phyloP scores from a whole-genome alignment of 768 basidiomycete species.

The Boletus sp. region DNA sequence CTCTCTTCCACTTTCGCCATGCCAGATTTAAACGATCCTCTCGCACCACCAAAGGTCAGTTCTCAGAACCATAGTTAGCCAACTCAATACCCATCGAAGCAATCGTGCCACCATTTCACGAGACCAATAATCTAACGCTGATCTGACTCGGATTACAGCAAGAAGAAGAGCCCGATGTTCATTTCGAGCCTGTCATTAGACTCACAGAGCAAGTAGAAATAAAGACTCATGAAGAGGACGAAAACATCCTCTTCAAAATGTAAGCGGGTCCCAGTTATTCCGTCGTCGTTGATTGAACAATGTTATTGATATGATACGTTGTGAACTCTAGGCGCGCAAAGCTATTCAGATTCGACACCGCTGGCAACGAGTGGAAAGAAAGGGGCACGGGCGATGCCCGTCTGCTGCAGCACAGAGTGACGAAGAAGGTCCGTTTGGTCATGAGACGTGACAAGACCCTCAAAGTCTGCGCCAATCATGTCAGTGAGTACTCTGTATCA shows the following conservation, averaged over 20 bases:
- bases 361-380: slow-evolving; percentile 93
- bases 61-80: background rate
- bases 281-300: slow-evolving; percentile 1
- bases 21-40: slow-evolving; percentile 60
- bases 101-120: slow-evolving; percentile 30
- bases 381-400: slow-evolving; percentile 95
- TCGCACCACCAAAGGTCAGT: slow-evolving; percentile 73
- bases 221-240: slow-evolving; percentile 95
- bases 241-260: slow-evolving; percentile 95
- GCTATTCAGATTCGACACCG: slow-evolving; percentile 89
- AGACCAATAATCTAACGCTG: slow-evolving; percentile 23
- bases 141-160: slow-evolving; percentile 31
- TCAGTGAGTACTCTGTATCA: slow-evolving; percentile 52
- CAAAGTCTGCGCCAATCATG: slow-evolving; percentile 99
- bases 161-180: slow-evolving; percentile 81
- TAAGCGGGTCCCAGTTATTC: slow-evolving; percentile 39
- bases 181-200: slow-evolving; percentile 95
- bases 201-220: slow-evolving; percentile 94
- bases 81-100: slow-evolving; percentile 19
- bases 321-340: slow-evolving; percentile 81
- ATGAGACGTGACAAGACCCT: slow-evolving; percentile 99
- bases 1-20: slow-evolving; percentile 36
- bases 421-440: slow-evolving; percentile 90
- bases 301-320: slow-evolving; percentile 9
- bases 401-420: slow-evolving; percentile 84